Evolutionary conservation across 768 basidiomycete species (phyloP), one percentile per base, ranked within the genome.

Genomic region (Russula brevipes): DNA sequence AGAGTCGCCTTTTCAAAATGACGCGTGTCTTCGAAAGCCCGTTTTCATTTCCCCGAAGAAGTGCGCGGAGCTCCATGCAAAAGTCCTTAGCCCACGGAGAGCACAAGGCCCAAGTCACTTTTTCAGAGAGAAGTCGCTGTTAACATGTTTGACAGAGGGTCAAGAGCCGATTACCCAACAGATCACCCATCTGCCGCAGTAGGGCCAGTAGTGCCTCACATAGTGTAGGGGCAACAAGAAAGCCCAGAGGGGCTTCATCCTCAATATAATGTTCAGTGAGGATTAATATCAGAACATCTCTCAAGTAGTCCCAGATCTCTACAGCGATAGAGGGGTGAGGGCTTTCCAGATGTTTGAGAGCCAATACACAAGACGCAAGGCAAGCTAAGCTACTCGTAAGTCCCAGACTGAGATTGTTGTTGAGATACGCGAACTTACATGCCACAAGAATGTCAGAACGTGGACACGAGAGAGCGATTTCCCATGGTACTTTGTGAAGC

Each of bases 81-180:
- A 89, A 72, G 35, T 73, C 78, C 17, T 73, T 69, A 2, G 83
- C 80, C 81, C 85, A 86, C 3, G 82, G 82, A 16, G 83, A 82
- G 45, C 69, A 71, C 16, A 69, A 17, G 33, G 65, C 45, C 56
- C 63, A 70, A 7, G 54, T 49, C 17, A 41, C 71, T 72, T 58
- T 59, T 45, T 35, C 4, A 9, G 33, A 61, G 38, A 11, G 8
- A 17, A 54, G 35, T 38, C 39, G 46, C 24, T 4, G 53, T 55
- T 30, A 57, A 47, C 36, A 38, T 36, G 16, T 31, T 50, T 19
- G 7, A 36, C 35, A 12, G 35, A 44, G 53, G 17, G 30, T 31
- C 33, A 53, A 42, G 31, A 61, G 52, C 19, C 30, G n/a, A 54
- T 63, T 61, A 68, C 68, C 53, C 24, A 67, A 55, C 57, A 36